Evolutionary conservation across 257 asterid genomes (phyloP).

Genomic region (Solanum habrochaites): DNA sequence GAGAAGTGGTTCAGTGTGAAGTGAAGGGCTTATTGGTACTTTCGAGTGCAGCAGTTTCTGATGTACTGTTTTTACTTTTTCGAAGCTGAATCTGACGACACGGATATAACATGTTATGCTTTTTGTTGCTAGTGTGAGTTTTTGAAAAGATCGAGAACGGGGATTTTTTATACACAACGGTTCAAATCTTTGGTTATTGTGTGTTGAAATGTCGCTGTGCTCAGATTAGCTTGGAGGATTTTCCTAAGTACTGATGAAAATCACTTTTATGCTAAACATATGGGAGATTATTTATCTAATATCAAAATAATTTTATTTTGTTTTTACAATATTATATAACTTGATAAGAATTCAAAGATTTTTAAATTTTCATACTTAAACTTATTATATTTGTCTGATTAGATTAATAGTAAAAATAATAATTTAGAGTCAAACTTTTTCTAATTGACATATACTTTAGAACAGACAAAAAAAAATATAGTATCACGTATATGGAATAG

Average conservation of each 20-base stretch:
- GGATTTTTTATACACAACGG: neutral
- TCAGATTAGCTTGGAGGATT: neutral
- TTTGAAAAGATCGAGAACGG: neutral
- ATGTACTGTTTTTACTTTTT: neutral
- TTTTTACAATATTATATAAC: too few species aligned
- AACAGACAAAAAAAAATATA: too few species aligned
- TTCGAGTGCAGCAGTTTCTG: neutral
- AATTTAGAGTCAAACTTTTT: too few species aligned
- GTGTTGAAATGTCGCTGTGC: neutral
- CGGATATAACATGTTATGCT: conserved; percentile 5
- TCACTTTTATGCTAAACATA: neutral
- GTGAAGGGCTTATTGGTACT: neutral
- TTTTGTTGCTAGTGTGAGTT: neutral
- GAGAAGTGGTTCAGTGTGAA: neutral
- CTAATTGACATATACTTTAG: neutral
- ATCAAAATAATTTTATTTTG: neutral
- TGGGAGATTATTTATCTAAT: neutral
- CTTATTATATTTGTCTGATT: neutral
- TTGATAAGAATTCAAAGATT: too few species aligned
- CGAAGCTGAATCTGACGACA: conserved; percentile 14
- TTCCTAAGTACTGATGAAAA: neutral
- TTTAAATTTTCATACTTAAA: neutral
- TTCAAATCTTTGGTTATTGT: neutral
- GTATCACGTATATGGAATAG: neutral
- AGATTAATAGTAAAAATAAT: too few species aligned